phyloP scores from a whole-genome alignment of 1,284 basidiomycete species.

The Veloporphyrellus conicus region DNA sequence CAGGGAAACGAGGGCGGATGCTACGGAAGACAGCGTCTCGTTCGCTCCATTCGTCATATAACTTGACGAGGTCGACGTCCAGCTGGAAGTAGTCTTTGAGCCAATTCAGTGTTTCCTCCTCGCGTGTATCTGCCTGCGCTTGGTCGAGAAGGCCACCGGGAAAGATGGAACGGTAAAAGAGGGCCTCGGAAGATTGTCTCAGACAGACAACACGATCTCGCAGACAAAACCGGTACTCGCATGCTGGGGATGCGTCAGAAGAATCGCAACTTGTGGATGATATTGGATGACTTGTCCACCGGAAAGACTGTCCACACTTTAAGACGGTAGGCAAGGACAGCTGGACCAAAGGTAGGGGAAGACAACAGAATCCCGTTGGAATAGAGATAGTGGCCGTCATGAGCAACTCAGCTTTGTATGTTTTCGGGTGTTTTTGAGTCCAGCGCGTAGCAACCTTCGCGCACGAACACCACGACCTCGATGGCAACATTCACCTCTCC shows the following conservation, averaged over 20 bases:
- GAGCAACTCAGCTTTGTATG: constrained; percentile 5
- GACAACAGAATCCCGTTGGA: constrained; percentile 48
- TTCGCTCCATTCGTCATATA: constrained; percentile 78
- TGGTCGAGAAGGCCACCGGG: constrained; percentile 38
- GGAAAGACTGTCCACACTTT: constrained; percentile 78
- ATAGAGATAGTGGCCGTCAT: constrained; percentile 11
- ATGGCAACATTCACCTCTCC: constrained; percentile 41
- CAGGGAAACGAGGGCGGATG: constrained; percentile 58
- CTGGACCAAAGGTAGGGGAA: constrained; percentile 60
- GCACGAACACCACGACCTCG: constrained; percentile 10
- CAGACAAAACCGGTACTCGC: constrained; percentile 73
- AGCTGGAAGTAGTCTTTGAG: constrained; percentile 90
- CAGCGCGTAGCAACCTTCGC: not conserved
- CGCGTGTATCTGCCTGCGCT: constrained; percentile 36
- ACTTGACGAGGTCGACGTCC: constrained; percentile 63
- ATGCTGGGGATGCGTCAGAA: too few relatives aligned
- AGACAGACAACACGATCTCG: constrained; percentile 80
- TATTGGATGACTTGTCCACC: constrained; percentile 56
- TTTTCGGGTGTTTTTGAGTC: constrained; percentile 14
- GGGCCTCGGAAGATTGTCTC: constrained; percentile 61
- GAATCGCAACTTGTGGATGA: constrained; percentile 8
- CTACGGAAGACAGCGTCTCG: constrained; percentile 74
- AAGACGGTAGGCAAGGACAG: constrained; percentile 69
- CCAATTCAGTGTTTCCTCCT: constrained; percentile 70
- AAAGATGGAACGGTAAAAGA: constrained; percentile 73